Base-by-base conservation (phyloP, 177 flowering plant species). In the Vitis hybrid region DNA sequence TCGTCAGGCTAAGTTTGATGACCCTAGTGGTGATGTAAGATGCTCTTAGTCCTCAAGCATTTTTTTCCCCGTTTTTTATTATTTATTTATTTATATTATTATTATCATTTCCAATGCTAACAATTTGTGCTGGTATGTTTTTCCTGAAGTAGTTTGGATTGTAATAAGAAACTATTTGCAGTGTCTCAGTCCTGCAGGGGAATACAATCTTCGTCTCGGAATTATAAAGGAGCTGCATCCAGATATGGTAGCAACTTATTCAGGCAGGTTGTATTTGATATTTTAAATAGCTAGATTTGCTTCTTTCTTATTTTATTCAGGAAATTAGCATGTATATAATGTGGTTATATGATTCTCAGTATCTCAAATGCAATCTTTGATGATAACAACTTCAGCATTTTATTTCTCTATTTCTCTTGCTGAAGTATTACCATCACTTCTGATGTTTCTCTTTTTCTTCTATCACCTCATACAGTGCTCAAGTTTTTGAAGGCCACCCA, bases 181-280 rank as follows among this genome's bases (percentile, higher is more conserved):
- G 99, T 91, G 97, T 83, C 95, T 95, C 66, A 95, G 98, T 84
- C 99, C 98, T 82, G 98, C 99, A 20, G 99, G 97, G 55, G 98
- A 95, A 78, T 95, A 93, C 81, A 95, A 95, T 80, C 94, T 95
- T 71, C 99, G 98, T 46, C 83, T 95, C 13, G 99, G 99, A 61
- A 93, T 95, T 71, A 85, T 91, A 72, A 95, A 95, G 87, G 99
- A 95, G 79, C 83, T 95, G 73, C 94, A 95, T 80, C 99, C 99
- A 27, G 99, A 95, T 74, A 87, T 95, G 94, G 99, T 93, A 76
- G 98, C 98, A 13, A 93, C 99, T 67, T 90, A 88, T 84, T 90
- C 99, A 53, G 91, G 97, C 84, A 95, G 99, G 99, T 94, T 72
- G 74, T 77, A 32, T 65, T 58, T 58, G 35, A 53, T 64, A 18